phyloP scores from a whole-genome alignment of 2,329 filamentous ascomycete species.

The Myotisia sp. region DNA sequence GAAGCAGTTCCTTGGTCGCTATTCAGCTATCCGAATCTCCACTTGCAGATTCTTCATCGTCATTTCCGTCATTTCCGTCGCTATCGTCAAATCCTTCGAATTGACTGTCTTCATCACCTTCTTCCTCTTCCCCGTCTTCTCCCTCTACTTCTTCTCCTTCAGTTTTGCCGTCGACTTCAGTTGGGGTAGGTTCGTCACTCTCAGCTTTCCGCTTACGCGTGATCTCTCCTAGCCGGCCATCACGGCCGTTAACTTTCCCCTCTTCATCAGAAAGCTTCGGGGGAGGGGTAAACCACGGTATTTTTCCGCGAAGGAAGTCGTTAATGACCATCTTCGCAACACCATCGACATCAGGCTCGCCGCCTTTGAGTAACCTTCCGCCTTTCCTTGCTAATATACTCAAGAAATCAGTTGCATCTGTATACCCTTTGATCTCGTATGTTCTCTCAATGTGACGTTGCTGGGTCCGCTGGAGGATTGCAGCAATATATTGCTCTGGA shows the following conservation, averaged over 20 bases:
- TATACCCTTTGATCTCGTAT: conserved; percentile 73
- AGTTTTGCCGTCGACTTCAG: conserved; percentile 16
- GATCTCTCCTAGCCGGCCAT: conserved; percentile 76
- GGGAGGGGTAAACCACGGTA: conserved; percentile 87
- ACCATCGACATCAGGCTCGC: conserved; percentile 88
- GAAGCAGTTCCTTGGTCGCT: too few species aligned
- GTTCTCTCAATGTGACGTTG: conserved; percentile 80
- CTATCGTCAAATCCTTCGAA: conserved; percentile 32
- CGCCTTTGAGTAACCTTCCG: conserved; percentile 72
- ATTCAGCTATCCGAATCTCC: too few species aligned
- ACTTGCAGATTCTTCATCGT: too few species aligned
- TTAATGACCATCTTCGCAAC: conserved; percentile 95
- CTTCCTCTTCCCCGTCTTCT: conserved; percentile 18
- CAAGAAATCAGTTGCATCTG: conserved; percentile 64
- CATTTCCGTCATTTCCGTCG: conserved; percentile 22
- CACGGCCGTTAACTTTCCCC: conserved; percentile 50
- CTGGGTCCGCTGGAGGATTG: conserved; percentile 67
- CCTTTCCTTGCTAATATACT: conserved; percentile 76
- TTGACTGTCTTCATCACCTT: conserved; percentile 24
- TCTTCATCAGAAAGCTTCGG: conserved; percentile 42
- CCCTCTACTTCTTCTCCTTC: conserved; percentile 26
- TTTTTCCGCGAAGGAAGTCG: conserved; percentile 87
- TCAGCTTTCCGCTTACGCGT: conserved; percentile 56
- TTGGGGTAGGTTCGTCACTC: conserved; percentile 18
- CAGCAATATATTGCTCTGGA: conserved; percentile 87